Conservation (phyloP, 164 flowering plant genomes). For the Tetracentron sinense region DNA sequence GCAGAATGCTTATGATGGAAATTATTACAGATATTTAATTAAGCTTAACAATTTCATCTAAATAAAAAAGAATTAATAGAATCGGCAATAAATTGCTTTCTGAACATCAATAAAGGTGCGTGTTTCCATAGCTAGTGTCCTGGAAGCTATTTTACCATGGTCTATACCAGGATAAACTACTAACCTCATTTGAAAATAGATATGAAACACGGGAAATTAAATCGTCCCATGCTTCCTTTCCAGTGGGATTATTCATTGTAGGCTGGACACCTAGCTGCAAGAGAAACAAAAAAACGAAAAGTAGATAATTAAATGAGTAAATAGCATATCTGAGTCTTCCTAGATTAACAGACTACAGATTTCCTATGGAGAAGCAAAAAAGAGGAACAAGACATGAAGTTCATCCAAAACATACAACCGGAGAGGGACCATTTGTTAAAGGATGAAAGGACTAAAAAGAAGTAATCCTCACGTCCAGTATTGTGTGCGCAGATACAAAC, state of each 20-base stretch:
- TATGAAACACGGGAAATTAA: slow-evolving; percentile 53
- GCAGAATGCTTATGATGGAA: too few species aligned
- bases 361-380: background rate
- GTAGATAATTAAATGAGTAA: background rate
- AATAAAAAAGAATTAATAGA: background rate
- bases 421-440: too few species aligned
- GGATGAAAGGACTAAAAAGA: too few species aligned
- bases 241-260: slow-evolving; percentile 24
- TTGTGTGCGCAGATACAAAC: too few species aligned
- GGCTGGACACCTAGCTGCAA: slow-evolving; percentile 71
- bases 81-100: background rate
- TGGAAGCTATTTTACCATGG: background rate
- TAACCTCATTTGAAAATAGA: slow-evolving; percentile 78
- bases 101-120: background rate
- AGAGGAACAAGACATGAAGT: too few species aligned
- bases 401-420: too few species aligned
- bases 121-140: background rate
- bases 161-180: slow-evolving; percentile 13
- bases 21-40: too few species aligned
- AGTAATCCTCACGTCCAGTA: too few species aligned
- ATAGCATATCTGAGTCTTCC: background rate
- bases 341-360: background rate
- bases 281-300: slow-evolving; percentile 12
- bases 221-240: slow-evolving; percentile 55
- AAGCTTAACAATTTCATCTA: background rate